Conservation (phyloP, 306 rosid genomes). For the Elaeagnus macrophylla region DNA sequence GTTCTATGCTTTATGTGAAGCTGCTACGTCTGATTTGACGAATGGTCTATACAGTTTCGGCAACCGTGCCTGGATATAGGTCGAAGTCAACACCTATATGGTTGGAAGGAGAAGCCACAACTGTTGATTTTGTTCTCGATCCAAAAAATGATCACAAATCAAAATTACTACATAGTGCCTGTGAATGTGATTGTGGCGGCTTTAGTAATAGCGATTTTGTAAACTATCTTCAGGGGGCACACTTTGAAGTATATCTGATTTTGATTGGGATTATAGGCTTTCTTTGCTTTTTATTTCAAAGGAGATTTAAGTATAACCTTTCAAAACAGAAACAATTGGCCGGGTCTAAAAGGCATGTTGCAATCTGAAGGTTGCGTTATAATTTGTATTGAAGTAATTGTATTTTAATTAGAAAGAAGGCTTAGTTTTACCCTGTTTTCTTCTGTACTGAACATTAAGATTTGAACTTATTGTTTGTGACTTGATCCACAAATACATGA, state of each 20-base stretch:
- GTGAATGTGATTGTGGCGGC: constrained; percentile 43
- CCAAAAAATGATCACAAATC: constrained; percentile 38
- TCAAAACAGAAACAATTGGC: constrained; percentile 37
- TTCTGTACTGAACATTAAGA: not conserved
- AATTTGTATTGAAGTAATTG: constrained; percentile 16
- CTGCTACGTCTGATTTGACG: constrained; percentile 10
- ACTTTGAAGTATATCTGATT: constrained; percentile 41
- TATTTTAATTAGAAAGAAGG: constrained; percentile 17
- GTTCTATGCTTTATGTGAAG: not conserved
- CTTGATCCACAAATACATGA: too few species aligned
- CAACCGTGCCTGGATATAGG: constrained; percentile 59
- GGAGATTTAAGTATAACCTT: constrained; percentile 35
- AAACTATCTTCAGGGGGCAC: constrained; percentile 38
- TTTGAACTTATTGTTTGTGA: not conserved
- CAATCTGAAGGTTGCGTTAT: constrained; percentile 21
- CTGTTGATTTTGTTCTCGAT: constrained; percentile 80
- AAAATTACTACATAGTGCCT: constrained; percentile 27
- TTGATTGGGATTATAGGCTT: constrained; percentile 45
- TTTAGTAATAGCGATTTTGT: constrained; percentile 28
- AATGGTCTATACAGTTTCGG: constrained; percentile 46
- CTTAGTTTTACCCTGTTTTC: not conserved
- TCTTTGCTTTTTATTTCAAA: constrained; percentile 44
- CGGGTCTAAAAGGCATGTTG: constrained; percentile 37
- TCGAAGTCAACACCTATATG: constrained; percentile 64
- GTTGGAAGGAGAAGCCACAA: constrained; percentile 55